These are phyloP conservation scores for Pythium rhizo-oryzae DNA, from an alignment of 352 stramenopile genomes.

Conservation along the genomic window DNA sequence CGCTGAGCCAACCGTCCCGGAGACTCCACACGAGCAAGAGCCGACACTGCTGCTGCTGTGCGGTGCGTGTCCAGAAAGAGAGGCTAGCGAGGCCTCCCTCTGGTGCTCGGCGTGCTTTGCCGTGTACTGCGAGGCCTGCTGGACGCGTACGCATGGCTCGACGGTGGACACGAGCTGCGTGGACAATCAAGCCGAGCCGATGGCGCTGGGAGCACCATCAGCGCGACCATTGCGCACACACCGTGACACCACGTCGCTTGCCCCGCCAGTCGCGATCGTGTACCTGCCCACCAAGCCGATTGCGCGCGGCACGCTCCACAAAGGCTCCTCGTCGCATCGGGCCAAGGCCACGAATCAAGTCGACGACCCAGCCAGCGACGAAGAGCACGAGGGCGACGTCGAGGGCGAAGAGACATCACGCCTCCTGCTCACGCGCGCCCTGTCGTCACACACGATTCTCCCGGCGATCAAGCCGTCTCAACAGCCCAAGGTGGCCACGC, in stretches of 20 bases:
- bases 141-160: constrained; percentile 48
- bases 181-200: constrained; percentile 1
- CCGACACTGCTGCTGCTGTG: constrained; percentile 41
- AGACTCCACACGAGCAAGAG: not conserved
- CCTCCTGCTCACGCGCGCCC: not conserved
- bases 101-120: constrained; percentile 71
- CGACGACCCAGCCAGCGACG: constrained; percentile 1
- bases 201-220: constrained; percentile 12
- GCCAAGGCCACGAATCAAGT: constrained; percentile 23
- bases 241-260: not conserved
- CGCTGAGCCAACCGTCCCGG: constrained; percentile 1
- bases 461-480: constrained; percentile 14
- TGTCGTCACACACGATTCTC: constrained; percentile 29
- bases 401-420: not conserved
- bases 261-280: constrained; percentile 47
- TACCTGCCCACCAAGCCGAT: constrained; percentile 62
- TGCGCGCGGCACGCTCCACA: constrained; percentile 29
- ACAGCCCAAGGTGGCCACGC: not conserved
- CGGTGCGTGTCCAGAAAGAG: constrained; percentile 33
- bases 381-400: not conserved
- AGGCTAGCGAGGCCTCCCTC: constrained; percentile 34
- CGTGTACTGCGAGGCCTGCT: constrained; percentile 57
- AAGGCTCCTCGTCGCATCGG: constrained; percentile 12
- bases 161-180: constrained; percentile 43
- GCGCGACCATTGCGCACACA: constrained; percentile 37